Percentiles rank a stretch among this genome's conserved stretches.
Evolutionary conservation across 2,329 filamentous ascomycete species (phyloP).

Genomic region (Rutstroemia sydowiana): DNA sequence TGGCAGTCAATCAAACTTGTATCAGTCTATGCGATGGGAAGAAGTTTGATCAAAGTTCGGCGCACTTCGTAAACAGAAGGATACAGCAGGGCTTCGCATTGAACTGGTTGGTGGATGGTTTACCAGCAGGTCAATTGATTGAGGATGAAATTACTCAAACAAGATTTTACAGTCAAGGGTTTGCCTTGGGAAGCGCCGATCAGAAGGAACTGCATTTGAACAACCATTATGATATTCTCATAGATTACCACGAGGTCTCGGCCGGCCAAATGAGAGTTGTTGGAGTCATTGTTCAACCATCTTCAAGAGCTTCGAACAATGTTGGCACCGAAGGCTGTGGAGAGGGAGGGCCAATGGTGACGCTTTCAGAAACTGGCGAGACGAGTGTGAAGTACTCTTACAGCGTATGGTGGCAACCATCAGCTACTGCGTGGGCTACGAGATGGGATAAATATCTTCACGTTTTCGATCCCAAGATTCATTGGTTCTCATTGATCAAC

Average conservation of each 20-base stretch:
- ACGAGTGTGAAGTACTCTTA: constrained; percentile 81
- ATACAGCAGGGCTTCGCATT: constrained; percentile 84
- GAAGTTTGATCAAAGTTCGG: constrained; percentile 57
- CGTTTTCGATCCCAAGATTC: constrained; percentile 94
- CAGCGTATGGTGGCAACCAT: constrained; percentile 81
- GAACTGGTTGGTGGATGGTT: constrained; percentile 92
- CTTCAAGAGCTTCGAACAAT: constrained; percentile 53
- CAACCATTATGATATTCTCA: constrained; percentile 91
- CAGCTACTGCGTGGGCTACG: constrained; percentile 84
- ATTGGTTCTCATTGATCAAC: constrained; percentile 98
- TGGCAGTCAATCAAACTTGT: constrained; percentile 83
- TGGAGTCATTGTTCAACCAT: constrained; percentile 80
- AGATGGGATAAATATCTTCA: constrained; percentile 98
- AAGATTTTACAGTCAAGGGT: constrained; percentile 86
- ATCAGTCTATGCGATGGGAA: constrained; percentile 66
- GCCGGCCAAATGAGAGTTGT: constrained; percentile 76
- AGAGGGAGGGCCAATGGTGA: constrained; percentile 47
- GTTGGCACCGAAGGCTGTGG: constrained; percentile 51
- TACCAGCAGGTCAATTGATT: constrained; percentile 82
- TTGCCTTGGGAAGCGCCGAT: constrained; percentile 63
- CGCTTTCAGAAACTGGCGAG: constrained; percentile 52
- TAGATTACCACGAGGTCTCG: constrained; percentile 83
- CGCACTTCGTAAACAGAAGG: constrained; percentile 73
- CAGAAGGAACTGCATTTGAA: constrained; percentile 59
- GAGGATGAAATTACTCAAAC: constrained; percentile 68